Evolutionary conservation across 805 yeast genomes (phyloP), one percentile per base, ranked within the genome.

Genomic region (Metschnikowia vanudenii): DNA sequence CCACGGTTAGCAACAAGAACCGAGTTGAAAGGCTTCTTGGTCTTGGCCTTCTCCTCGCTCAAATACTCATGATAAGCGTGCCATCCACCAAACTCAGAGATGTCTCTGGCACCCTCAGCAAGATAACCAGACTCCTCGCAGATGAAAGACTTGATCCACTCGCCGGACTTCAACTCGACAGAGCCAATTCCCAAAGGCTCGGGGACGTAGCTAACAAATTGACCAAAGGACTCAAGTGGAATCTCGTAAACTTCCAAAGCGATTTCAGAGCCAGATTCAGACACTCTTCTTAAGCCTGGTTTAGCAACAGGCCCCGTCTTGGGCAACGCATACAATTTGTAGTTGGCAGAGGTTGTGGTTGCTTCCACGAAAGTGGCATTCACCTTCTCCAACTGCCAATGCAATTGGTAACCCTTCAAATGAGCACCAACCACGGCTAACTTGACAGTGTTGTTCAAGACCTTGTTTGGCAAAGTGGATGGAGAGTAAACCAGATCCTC

Each of bases 391-490:
- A 92, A 75, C 71, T 92, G 99, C 97, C 97, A 91, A 67, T 92
- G 90, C 56, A 92, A 75, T 39, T 90, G 90, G 74, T 89, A 79
- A 1, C 96, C 97, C 46, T 81, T 74, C 55, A 94, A 75, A 63
- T 92, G 99, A 39, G 97, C 97, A 46, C 99, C 99, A 39, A 92
- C 98, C 31, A 94, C 99, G 1, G 97, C 97, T 47, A 92, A 69
- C 51, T 83, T 76, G 49, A 89, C 73, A 22, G 57, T 53, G 50
- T 54, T 46, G 2, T 41, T 46, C 45, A 54, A 40, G 11, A 47
- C 44, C 41, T 41, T 45, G 45, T 45, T 44, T 22, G 59, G 58
- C 47, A 55, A 49, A 11, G 45, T 44, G 9, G 43, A 19, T 9
- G 34, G 64, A 13, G 64, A 51, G 44, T 72, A 62, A 38, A 81